A percentile compares a stretch with the other conserved stretches of the same genome.
phyloP scores from a whole-genome alignment of 2,329 filamentous ascomycete species.

The Botryosphaeria dothidea region DNA sequence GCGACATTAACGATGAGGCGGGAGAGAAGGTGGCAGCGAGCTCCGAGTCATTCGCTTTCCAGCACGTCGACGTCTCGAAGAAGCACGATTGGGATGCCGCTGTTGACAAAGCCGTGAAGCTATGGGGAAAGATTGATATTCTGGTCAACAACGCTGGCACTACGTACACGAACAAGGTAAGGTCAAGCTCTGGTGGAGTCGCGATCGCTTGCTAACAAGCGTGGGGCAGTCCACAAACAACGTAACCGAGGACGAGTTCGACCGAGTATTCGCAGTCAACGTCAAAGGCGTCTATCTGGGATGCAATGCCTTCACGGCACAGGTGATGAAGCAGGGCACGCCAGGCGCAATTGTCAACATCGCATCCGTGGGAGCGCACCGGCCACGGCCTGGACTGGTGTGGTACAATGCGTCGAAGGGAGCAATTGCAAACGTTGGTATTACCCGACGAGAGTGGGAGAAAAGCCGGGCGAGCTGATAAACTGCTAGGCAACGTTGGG shows the following conservation, averaged over 20 bases:
- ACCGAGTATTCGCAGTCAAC: slow-evolving; percentile 67
- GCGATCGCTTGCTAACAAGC: not conserved
- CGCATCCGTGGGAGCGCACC: slow-evolving; percentile 63
- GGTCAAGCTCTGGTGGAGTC: not conserved
- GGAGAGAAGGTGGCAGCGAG: slow-evolving; percentile 51
- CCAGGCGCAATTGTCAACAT: slow-evolving; percentile 66
- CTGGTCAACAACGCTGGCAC: slow-evolving; percentile 63
- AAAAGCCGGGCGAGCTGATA: not conserved
- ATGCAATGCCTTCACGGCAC: slow-evolving; percentile 60
- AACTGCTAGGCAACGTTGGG: slow-evolving; percentile 55
- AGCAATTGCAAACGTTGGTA: slow-evolving; percentile 59
- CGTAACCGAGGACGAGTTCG: slow-evolving; percentile 67
- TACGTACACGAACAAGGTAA: slow-evolving; percentile 49
- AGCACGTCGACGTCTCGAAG: slow-evolving; percentile 56
- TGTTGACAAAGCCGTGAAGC: slow-evolving; percentile 54
- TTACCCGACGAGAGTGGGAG: not conserved
- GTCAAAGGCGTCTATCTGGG: slow-evolving; percentile 67
- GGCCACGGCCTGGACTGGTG: slow-evolving; percentile 63
- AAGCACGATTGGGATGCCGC: slow-evolving; percentile 55
- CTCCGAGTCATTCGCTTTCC: slow-evolving; percentile 40
- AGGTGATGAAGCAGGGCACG: slow-evolving; percentile 59
- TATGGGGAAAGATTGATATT: slow-evolving; percentile 60
- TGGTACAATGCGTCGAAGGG: slow-evolving; percentile 73
- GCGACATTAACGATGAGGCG: slow-evolving; percentile 58
- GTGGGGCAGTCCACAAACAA: slow-evolving; percentile 53